These are phyloP conservation scores for Tephrocybe sp. DNA, from an alignment of 768 basidiomycete genomes.

Conservation along the genomic window DNA sequence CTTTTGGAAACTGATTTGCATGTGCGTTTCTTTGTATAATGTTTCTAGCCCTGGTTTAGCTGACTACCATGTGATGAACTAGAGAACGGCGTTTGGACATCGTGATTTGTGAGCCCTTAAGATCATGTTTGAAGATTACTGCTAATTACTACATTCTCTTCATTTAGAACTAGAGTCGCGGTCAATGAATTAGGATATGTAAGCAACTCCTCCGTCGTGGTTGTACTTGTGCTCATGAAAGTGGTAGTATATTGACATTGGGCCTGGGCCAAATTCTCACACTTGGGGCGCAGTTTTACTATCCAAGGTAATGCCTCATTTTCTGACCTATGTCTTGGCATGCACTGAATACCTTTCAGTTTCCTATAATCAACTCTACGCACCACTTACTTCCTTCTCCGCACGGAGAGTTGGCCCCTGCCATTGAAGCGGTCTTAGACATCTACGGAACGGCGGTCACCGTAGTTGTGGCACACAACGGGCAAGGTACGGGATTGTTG, in stretches of 20 bases:
- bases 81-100: conserved; percentile 67
- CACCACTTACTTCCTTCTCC: conserved; percentile 91
- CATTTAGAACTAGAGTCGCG: conserved; percentile 68
- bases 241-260: conserved; percentile 78
- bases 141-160: conserved; percentile 1
- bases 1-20: conserved; percentile 85
- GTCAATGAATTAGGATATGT: conserved; percentile 83
- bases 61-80: conserved; percentile 1
- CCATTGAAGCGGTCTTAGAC: conserved; percentile 84
- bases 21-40: conserved; percentile 46
- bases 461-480: conserved; percentile 89
- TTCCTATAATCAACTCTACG: conserved; percentile 83
- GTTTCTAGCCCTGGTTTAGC: background rate
- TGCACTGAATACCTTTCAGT: conserved; percentile 41
- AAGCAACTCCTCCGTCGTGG: conserved; percentile 34
- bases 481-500: conserved; percentile 59
- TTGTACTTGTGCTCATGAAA: too few species aligned
- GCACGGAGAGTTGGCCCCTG: conserved; percentile 82
- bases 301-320: conserved; percentile 55
- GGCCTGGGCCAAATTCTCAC: conserved; percentile 85
- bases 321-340: background rate
- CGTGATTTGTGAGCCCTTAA: conserved; percentile 63
- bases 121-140: background rate
- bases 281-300: conserved; percentile 88
- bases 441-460: conserved; percentile 76